Evolutionary conservation across 306 rosid species (phyloP).

Genomic region (Gastrolobium bilobum): DNA sequence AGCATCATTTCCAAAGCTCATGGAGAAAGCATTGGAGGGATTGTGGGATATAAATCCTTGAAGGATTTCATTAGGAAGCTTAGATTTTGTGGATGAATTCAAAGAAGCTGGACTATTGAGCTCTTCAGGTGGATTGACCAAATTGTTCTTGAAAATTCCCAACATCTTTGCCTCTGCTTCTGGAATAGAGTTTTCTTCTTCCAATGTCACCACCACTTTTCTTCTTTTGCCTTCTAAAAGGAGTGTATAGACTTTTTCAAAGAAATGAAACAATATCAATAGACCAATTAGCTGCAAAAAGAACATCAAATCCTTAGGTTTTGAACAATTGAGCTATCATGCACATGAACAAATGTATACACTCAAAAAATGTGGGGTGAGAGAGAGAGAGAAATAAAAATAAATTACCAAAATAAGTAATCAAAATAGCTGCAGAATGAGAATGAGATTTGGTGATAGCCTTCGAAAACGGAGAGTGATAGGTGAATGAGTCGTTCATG

Average conservation of each 20-base stretch:
- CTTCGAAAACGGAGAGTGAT: constrained; percentile 44
- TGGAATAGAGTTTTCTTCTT: background rate
- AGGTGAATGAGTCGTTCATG: constrained; percentile 4
- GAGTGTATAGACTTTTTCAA: constrained; percentile 45
- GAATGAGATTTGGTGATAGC: constrained; percentile 34
- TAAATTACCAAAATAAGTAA: constrained; percentile 40
- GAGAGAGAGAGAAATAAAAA: background rate
- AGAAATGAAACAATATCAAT: constrained; percentile 53
- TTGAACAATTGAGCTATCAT: background rate
- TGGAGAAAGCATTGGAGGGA: constrained; percentile 60
- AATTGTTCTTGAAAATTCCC: constrained; percentile 76
- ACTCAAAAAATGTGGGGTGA: background rate
- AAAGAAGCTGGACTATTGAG: constrained; percentile 79
- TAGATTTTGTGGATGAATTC: constrained; percentile 59
- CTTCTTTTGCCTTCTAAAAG: constrained; percentile 1
- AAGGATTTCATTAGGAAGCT: constrained; percentile 63
- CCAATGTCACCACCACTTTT: constrained; percentile 29
- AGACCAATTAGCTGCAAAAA: constrained; percentile 52
- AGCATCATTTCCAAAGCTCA: constrained; percentile 69
- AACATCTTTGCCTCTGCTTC: constrained; percentile 63
- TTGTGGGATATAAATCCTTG: constrained; percentile 61
- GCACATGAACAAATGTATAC: background rate
- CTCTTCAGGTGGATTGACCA: constrained; percentile 88
- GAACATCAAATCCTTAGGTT: constrained; percentile 37
- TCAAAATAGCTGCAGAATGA: constrained; percentile 28